Percentiles rank a stretch among this genome's conserved stretches.
Conservation (phyloP, 139 green algal genomes). For the Chlamydomonas sphaeroides region DNA sequence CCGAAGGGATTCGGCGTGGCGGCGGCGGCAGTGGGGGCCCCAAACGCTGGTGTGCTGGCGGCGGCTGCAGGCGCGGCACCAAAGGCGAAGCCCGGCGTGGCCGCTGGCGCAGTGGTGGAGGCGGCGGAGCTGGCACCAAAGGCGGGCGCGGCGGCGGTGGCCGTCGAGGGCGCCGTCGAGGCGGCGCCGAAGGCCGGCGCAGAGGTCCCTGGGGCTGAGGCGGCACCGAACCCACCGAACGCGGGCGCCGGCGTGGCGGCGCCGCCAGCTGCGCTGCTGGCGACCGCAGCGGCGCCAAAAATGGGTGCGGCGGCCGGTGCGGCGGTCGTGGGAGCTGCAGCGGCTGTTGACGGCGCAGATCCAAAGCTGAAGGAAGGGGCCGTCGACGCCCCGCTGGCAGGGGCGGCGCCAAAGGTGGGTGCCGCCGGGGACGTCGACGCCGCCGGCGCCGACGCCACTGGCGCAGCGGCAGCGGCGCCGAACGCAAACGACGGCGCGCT, state of each 20-base stretch:
- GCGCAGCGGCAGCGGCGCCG: background rate
- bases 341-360: too few relatives aligned
- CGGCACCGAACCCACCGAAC: background rate
- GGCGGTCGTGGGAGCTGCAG: too few relatives aligned
- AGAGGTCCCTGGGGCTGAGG: background rate
- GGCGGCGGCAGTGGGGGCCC: background rate
- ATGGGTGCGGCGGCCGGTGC: background rate
- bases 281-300: background rate
- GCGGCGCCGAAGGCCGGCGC: background rate
- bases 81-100: background rate
- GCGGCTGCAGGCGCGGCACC: too few relatives aligned
- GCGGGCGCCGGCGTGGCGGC: background rate
- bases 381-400: background rate
- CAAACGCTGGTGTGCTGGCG: background rate
- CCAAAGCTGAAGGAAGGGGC: too few relatives aligned
- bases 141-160: too few relatives aligned
- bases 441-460: too few relatives aligned
- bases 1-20: background rate
- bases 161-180: background rate
- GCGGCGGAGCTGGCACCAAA: too few relatives aligned
- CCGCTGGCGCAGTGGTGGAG: background rate
- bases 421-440: background rate
- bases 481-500: background rate
- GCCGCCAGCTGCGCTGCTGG: background rate
- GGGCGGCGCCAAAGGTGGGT: background rate